phyloP scores from a whole-genome alignment of 768 basidiomycete species.

The Artomyces pyxidatus region DNA sequence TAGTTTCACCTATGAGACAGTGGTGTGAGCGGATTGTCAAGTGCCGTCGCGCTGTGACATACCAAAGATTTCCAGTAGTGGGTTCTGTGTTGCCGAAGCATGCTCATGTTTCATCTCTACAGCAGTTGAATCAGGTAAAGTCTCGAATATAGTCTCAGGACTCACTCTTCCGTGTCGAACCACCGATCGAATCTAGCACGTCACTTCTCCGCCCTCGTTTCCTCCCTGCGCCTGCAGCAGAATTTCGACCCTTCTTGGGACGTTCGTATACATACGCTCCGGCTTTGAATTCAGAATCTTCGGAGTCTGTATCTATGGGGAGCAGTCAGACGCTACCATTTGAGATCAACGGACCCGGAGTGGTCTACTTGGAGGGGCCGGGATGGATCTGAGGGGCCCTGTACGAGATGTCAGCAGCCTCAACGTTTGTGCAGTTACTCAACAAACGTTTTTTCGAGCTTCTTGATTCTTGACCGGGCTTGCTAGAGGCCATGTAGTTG shows the following conservation, averaged over 20 bases:
- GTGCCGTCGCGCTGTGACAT: slow-evolving; percentile 5
- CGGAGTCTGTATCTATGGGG: slow-evolving; percentile 37
- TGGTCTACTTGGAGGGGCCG: slow-evolving; percentile 28
- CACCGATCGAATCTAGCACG: neutral
- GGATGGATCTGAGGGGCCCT: slow-evolving; percentile 20
- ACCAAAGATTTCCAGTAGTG: slow-evolving; percentile 21
- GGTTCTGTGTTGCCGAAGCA: slow-evolving; percentile 14
- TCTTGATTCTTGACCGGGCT: too few species aligned
- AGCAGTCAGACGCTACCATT: neutral
- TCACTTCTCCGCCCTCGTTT: slow-evolving; percentile 5
- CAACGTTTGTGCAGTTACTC: too few species aligned
- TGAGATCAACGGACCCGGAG: neutral
- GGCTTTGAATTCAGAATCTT: slow-evolving; percentile 42
- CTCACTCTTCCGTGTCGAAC: slow-evolving; percentile 22
- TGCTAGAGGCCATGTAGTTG: too few species aligned
- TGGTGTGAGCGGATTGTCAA: neutral
- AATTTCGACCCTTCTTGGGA: slow-evolving; percentile 22
- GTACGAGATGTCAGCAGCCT: neutral
- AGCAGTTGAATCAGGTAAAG: neutral
- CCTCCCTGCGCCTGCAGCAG: neutral
- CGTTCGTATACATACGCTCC: slow-evolving; percentile 28
- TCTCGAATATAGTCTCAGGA: neutral
- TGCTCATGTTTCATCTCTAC: slow-evolving; percentile 3
- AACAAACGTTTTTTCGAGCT: too few species aligned
- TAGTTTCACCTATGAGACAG: slow-evolving; percentile 12